Base-by-base conservation (phyloP, 2,329 filamentous ascomycete species). In the Scedosporium aurantiacum region DNA sequence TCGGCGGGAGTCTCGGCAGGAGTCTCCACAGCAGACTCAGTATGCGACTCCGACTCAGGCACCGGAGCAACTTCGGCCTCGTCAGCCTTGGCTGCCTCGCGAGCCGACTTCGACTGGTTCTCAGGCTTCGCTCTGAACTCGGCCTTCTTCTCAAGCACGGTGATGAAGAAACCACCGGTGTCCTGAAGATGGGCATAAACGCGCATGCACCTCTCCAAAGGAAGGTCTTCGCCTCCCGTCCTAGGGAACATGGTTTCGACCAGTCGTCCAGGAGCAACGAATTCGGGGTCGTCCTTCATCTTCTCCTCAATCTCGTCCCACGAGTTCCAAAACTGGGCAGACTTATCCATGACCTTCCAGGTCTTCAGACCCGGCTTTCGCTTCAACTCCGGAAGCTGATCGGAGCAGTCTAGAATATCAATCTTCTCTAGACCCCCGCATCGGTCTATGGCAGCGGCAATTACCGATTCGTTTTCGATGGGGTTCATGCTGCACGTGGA, bases 401-500 rank as follows among this genome's bases (percentile, higher is more conserved):
- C 81, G 70, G 85, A 88, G 75, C 89, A 94, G 73, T 97, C 91
- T 61, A 97, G 74, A 54, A 99, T 86, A 65, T 88, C 83, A 58
- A 99, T 88, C 70, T 92, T 94, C 14, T 82, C 80, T 3, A 84
- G 75, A 2, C 94, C 94, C 64, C 94, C 94, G 69, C 92, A 97
- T 62, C 92, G 84, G 67, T 91, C 88, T 67, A 99, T 92, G 10
- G 94, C 94, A 27, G 88, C 87, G 1, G 90, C 86, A 63, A 99
- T 79, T 16, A 97, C 91, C 5, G 94, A 88, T 75, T 99, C 94
- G 70, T 99, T 96, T 78, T 99, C 94, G 28, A 97, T 85, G 0
- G 94, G 94, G 75, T 99, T 99, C 89, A 99, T 91, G 74, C 91
- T 97, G 81, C 94, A 99, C 21, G 94, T 99, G 2, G 93, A 97